A percentile compares a stretch with the other conserved stretches of the same genome.
Conservation (phyloP, 106 monocot genomes). For the Platanthera guangdongensis region DNA sequence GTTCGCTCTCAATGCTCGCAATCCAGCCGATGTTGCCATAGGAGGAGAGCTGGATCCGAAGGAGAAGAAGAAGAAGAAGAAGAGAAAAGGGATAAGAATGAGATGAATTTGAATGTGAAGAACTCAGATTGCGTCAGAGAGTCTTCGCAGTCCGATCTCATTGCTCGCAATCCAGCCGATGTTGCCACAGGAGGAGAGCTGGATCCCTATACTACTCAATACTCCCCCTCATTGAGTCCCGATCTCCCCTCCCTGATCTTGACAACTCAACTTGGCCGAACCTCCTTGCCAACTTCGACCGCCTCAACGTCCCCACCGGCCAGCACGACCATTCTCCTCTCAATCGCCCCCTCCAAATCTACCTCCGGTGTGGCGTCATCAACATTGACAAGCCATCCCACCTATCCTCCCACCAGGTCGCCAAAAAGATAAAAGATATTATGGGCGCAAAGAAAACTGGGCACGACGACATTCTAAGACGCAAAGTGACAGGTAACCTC, state of each 20-base stretch:
- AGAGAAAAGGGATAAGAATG: constrained; percentile 31
- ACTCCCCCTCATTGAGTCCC: constrained; percentile 67
- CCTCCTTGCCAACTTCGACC: constrained; percentile 87
- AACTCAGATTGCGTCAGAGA: background rate
- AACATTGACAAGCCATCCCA: constrained; percentile 95
- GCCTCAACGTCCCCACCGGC: constrained; percentile 88
- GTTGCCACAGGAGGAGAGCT: constrained; percentile 4
- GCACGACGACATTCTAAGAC: constrained; percentile 84
- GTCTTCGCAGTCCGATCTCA: background rate
- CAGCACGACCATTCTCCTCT: constrained; percentile 86
- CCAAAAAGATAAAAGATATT: constrained; percentile 84
- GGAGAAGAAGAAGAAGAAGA: background rate
- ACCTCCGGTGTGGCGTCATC: constrained; percentile 79
- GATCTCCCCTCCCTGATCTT: constrained; percentile 38
- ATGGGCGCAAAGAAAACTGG: constrained; percentile 84
- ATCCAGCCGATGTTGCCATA: too few species aligned
- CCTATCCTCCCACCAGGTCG: constrained; percentile 90
- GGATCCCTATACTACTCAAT: constrained; percentile 6
- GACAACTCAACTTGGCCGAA: constrained; percentile 83
- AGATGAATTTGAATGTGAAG: constrained; percentile 23
- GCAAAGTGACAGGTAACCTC: constrained; percentile 89
- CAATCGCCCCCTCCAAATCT: constrained; percentile 62
- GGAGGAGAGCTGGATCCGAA: too few species aligned
- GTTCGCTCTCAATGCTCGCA: too few species aligned
- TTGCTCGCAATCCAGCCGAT: background rate